Conservation (phyloP, 225 moss, liverwort and hornwort genomes). For the Marchantia polymorpha region DNA sequence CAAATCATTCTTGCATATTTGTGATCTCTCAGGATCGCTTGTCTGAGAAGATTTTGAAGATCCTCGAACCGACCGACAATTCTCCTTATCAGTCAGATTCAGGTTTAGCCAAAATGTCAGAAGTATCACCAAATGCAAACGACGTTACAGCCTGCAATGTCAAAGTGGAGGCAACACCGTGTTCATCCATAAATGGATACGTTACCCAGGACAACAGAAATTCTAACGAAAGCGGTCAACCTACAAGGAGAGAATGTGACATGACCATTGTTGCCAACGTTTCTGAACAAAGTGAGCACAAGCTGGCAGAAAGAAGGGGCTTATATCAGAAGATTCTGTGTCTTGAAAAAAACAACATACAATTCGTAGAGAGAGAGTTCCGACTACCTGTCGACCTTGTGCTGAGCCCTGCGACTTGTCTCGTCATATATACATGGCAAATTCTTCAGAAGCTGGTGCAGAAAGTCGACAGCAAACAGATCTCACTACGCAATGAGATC, state of each 20-base stretch:
- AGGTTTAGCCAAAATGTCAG: background rate
- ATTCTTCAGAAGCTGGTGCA: slow-evolving; percentile 44
- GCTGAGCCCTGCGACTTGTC: slow-evolving; percentile 71
- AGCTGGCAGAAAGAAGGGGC: slow-evolving; percentile 56
- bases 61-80: background rate
- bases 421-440: slow-evolving; percentile 65
- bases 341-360: slow-evolving; percentile 72
- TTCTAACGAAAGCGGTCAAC: background rate
- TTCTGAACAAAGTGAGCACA: slow-evolving; percentile 40
- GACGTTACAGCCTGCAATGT: background rate
- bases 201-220: background rate
- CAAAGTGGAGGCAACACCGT: background rate
- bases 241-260: slow-evolving; percentile 11
- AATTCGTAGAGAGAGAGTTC: slow-evolving; percentile 85
- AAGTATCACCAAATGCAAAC: background rate
- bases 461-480: slow-evolving; percentile 28
- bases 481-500: slow-evolving; percentile 34
- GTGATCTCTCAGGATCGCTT: background rate
- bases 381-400: slow-evolving; percentile 80
- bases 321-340: slow-evolving; percentile 74
- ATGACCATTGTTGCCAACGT: slow-evolving; percentile 67
- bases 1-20: background rate
- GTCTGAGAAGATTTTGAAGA: background rate
- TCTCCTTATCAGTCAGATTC: background rate
- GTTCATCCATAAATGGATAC: background rate